Base-by-base conservation (phyloP, 2,329 filamentous ascomycete genomes). In the Colletotrichum cuscutae region DNA sequence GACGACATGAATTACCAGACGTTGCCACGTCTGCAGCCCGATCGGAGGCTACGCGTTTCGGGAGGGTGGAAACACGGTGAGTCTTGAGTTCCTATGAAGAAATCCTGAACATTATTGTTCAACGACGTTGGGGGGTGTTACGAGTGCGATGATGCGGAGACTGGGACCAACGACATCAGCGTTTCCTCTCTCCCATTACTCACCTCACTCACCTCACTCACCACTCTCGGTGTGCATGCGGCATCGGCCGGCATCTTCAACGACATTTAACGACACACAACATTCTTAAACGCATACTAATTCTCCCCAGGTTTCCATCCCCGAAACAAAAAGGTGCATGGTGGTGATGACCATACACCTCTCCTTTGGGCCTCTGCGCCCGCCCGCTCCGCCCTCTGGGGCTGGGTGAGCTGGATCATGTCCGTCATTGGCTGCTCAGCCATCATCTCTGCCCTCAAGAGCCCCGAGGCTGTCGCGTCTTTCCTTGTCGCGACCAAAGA, bases 261-360 rank as follows among this genome's bases (percentile, higher is more conserved):
- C 13, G 13, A n/a, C 46, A 11, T 13, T 13, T 3, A 13, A 35
- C 26, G n/a, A 24, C 24, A 32, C 35, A 30, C 12, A 59, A 13
- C 8, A 19, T 9, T 8, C 7, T 13, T 15, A 13, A 6, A 32
- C 46, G 13, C 26, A 19, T 12, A 56, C 37, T 54, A 22, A 35
- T 58, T 5, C 24, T 4, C 0, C 7, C 7, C 37, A 65, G 71
- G 71, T 37, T 65, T 63, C 74, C 74, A 73, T 60, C 72, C 69
- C 74, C 73, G 73, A 58, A 66, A 66, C 72, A 68, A 53, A 58
- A 65, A 61, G 68, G 68, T 72, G 74, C 59, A 77, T 81, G 83
- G 82, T 80, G 82, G 82, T 84, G 81, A 83, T 79, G 84, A 77
- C 83, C 83, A 80, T 73, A 69, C 75, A 76, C 79, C 79, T 80